phyloP scores from a whole-genome alignment of 108 stramenopile genomes.

The Pseudonitzschia multistriata region DNA sequence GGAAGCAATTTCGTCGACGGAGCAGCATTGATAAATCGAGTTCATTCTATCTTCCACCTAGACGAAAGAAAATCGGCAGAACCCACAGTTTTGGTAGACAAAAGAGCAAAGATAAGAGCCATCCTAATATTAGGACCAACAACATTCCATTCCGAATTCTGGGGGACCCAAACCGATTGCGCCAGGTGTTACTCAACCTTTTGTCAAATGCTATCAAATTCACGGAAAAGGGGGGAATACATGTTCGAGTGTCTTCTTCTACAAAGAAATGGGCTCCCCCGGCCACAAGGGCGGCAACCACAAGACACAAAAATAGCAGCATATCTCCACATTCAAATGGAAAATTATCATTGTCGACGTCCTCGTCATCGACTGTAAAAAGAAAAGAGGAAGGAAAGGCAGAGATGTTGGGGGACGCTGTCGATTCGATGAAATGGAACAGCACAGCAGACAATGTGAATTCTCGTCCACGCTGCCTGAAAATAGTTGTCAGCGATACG shows the following conservation, averaged over 20 bases:
- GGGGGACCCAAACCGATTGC: constrained; percentile 60
- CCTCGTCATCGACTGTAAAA: not conserved
- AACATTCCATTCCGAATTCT: constrained; percentile 26
- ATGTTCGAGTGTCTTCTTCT: constrained; percentile 10
- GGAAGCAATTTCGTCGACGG: not conserved
- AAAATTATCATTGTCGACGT: not conserved
- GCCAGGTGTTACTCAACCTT: constrained; percentile 59
- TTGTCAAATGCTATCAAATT: constrained; percentile 67
- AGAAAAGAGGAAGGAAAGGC: constrained; percentile 1
- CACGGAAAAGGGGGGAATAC: constrained; percentile 38
- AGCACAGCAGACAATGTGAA: not conserved
- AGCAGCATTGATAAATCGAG: not conserved
- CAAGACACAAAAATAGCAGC: not conserved
- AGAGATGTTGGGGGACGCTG: not conserved
- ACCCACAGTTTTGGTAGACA: not conserved
- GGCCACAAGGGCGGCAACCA: not conserved
- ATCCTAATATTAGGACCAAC: constrained; percentile 15
- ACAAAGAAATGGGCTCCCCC: not conserved
- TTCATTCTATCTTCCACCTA: not conserved
- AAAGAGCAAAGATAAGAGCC: not conserved
- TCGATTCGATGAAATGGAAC: not conserved
- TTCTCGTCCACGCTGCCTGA: constrained; percentile 5
- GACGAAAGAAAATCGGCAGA: constrained; percentile 6
- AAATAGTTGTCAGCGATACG: constrained; percentile 50
- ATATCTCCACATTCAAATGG: not conserved